Percentiles rank a stretch among this genome's conserved stretches.
Conservation (phyloP, 768 basidiomycete genomes). For the Lentinula guzmanii region DNA sequence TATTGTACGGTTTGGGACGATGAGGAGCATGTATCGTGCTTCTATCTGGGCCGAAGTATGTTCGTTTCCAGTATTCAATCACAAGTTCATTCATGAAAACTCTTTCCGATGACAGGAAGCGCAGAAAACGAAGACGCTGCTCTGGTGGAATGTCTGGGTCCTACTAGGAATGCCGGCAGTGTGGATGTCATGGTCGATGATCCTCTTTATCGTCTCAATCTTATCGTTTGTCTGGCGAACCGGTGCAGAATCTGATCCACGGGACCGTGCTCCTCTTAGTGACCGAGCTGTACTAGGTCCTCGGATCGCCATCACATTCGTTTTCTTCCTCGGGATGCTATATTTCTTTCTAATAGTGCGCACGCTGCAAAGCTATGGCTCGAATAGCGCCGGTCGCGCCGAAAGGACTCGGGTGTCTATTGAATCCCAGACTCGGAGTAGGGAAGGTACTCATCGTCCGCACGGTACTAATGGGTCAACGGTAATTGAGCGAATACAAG, state of each 20-base stretch:
- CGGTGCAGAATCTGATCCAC: conserved; percentile 38
- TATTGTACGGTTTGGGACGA: conserved; percentile 50
- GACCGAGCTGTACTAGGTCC: conserved; percentile 37
- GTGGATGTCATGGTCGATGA: conserved; percentile 58
- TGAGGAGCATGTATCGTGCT: conserved; percentile 51
- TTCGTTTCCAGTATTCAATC: not conserved
- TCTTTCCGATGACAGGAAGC: conserved; percentile 17
- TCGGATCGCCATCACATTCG: conserved; percentile 47
- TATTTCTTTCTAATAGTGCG: conserved; percentile 57
- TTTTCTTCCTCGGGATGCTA: conserved; percentile 53
- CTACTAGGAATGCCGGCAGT: conserved; percentile 45
- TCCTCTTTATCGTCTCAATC: conserved; percentile 57
- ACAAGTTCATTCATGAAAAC: not conserved
- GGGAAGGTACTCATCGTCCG: not conserved
- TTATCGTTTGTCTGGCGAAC: conserved; percentile 64
- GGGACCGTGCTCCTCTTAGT: conserved; percentile 29
- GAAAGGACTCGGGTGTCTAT: not conserved
- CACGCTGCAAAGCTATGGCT: conserved; percentile 57
- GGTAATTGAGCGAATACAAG: not conserved
- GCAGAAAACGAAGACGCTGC: conserved; percentile 19
- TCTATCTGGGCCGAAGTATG: conserved; percentile 49
- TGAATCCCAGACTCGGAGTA: not conserved
- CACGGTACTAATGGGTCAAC: not conserved
- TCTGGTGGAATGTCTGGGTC: conserved; percentile 50
- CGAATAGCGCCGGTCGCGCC: not conserved